A percentile compares a stretch with the other conserved stretches of the same genome.
These are phyloP conservation scores for Phytopythium sindhum DNA, from an alignment of 352 stramenopile species.

Conservation along the genomic window DNA sequence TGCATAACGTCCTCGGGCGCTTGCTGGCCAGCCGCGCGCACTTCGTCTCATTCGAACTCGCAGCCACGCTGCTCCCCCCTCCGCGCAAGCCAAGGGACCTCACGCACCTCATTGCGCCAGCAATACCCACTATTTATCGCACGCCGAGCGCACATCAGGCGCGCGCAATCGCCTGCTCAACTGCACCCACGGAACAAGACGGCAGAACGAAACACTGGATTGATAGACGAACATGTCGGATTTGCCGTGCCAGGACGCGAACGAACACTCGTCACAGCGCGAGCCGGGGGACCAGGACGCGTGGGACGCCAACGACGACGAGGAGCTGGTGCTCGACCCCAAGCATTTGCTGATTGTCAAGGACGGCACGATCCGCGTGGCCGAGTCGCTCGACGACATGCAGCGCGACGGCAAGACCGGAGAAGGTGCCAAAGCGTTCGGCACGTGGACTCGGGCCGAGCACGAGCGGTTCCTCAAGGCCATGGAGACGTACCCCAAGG, in stretches of 20 bases:
- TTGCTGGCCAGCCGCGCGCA: neutral
- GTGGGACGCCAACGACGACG: conserved; percentile 11
- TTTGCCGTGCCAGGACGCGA: neutral
- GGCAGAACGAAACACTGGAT: neutral
- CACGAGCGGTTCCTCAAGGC: conserved; percentile 62
- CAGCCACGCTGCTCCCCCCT: neutral
- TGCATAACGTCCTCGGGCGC: neutral
- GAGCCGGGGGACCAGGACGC: conserved; percentile 9
- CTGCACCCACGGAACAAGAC: neutral
- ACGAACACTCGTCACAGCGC: conserved; percentile 3
- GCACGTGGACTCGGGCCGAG: conserved; percentile 53
- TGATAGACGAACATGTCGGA: neutral
- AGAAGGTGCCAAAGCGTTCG: conserved; percentile 50
- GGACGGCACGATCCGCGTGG: conserved; percentile 62
- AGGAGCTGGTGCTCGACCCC: conserved; percentile 49
- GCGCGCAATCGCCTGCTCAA: neutral
- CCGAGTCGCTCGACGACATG: conserved; percentile 56
- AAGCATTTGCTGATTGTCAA: conserved; percentile 77
- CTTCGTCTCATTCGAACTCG: no score
- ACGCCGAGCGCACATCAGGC: neutral
- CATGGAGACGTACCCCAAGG: conserved; percentile 55
- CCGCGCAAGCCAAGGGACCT: conserved; percentile 1
- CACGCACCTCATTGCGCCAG: conserved; percentile 2
- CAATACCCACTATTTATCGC: conserved; percentile 7
- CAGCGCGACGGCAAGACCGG: conserved; percentile 40